Evolutionary conservation across 2,329 filamentous ascomycete genomes (phyloP).

Genomic region (Colletotrichum chlorophyti): DNA sequence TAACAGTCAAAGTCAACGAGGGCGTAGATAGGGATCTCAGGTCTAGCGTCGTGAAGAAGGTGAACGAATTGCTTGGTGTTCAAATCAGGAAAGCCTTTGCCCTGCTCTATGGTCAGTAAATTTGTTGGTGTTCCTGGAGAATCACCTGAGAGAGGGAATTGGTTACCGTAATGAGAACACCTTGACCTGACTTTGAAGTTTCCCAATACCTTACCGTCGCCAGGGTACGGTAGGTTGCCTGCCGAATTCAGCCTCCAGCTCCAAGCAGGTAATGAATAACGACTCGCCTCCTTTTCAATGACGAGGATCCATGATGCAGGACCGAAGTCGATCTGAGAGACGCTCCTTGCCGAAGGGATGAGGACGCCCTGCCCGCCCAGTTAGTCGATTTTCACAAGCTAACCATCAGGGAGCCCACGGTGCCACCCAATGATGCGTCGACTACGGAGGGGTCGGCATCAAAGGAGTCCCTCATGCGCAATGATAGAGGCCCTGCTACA

Average conservation of each 20-base stretch:
- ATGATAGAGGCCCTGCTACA: slow-evolving; percentile 62
- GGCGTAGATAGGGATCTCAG: slow-evolving; percentile 63
- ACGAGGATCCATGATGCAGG: slow-evolving; percentile 70
- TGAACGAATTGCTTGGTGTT: slow-evolving; percentile 71
- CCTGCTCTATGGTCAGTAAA: slow-evolving; percentile 52
- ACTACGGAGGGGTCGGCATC: slow-evolving; percentile 37
- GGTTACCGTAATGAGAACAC: slow-evolving; percentile 72
- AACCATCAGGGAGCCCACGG: too few relatives aligned
- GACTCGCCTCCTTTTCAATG: slow-evolving; percentile 77
- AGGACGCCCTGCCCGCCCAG: slow-evolving; percentile 70
- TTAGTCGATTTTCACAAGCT: too few relatives aligned
- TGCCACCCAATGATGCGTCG: slow-evolving; percentile 35
- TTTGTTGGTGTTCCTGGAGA: not conserved
- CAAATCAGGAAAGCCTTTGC: slow-evolving; percentile 83
- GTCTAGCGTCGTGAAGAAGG: slow-evolving; percentile 53
- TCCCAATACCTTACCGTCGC: slow-evolving; percentile 63
- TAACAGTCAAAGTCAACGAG: slow-evolving; percentile 81
- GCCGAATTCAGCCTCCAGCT: slow-evolving; percentile 24
- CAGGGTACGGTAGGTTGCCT: slow-evolving; percentile 80
- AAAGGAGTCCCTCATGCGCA: slow-evolving; percentile 37
- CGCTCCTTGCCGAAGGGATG: slow-evolving; percentile 60
- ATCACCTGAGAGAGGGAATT: not conserved
- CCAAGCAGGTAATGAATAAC: too few relatives aligned
- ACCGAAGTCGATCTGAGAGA: slow-evolving; percentile 57
- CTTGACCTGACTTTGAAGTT: slow-evolving; percentile 54